These are phyloP conservation scores for Ceratobasidium sp. DNA, from an alignment of 1,284 basidiomycete genomes.

Conservation along the genomic window DNA sequence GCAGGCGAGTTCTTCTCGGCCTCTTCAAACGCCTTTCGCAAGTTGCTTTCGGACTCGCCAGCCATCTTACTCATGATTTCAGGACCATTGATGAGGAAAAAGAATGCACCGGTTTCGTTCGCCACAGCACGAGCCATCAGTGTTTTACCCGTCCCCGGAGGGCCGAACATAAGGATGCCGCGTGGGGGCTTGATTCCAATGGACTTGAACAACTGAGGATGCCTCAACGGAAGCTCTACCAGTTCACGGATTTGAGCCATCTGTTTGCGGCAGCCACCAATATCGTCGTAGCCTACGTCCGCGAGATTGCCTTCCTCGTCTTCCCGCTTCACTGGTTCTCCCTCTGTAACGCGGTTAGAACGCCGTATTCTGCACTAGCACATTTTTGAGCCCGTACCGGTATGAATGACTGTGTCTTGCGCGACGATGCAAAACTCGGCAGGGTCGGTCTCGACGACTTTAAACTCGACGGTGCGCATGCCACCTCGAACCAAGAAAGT, in stretches of 20 bases:
- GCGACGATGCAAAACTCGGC: constrained; percentile 97
- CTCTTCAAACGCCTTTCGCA: constrained; percentile 98
- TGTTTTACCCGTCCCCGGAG: constrained; percentile 97
- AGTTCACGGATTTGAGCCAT: constrained; percentile 99
- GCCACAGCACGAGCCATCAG: constrained; percentile 99
- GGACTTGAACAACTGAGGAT: constrained; percentile 99
- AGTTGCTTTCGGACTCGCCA: constrained; percentile 95
- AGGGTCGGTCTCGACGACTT: constrained; percentile 95
- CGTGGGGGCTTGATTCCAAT: constrained; percentile 99
- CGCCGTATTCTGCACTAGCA: too few relatives aligned
- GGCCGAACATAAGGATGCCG: constrained; percentile 95
- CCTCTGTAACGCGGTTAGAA: constrained; percentile 63
- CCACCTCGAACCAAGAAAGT: constrained; percentile 99
- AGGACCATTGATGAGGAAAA: constrained; percentile 99
- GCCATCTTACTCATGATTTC: constrained; percentile 99
- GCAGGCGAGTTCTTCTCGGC: constrained; percentile 99
- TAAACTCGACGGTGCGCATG: constrained; percentile 98
- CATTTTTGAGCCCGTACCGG: constrained; percentile 69
- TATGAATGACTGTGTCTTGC: constrained; percentile 96
- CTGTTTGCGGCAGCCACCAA: constrained; percentile 98
- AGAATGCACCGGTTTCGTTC: constrained; percentile 99
- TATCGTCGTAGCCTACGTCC: constrained; percentile 99
- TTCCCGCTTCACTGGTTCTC: constrained; percentile 98
- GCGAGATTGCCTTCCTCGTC: constrained; percentile 97
- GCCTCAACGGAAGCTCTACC: constrained; percentile 95